These are phyloP conservation scores for Cercospora zeae-maydis DNA, from an alignment of 2,329 filamentous ascomycete genomes.

Conservation along the genomic window DNA sequence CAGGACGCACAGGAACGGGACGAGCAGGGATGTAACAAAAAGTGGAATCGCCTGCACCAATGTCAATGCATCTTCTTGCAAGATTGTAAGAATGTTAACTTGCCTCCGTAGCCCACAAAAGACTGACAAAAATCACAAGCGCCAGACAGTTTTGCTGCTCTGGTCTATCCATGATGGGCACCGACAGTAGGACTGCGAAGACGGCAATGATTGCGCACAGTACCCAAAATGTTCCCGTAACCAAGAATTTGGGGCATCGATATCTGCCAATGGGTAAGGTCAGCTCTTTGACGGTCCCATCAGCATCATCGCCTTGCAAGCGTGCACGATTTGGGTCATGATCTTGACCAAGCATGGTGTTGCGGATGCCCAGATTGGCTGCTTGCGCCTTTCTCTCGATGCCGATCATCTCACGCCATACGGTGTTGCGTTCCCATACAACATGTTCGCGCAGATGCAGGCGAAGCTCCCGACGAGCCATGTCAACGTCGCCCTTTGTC, in stretches of 20 bases:
- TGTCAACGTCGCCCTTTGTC: conserved; percentile 70
- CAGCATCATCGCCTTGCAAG: conserved; percentile 79
- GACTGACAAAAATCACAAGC: conserved; percentile 86
- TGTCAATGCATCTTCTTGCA: conserved; percentile 22
- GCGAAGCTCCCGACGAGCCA: conserved; percentile 79
- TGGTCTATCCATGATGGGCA: conserved; percentile 78
- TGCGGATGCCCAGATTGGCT: conserved; percentile 75
- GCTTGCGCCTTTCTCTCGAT: conserved; percentile 94
- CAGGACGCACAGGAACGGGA: conserved; percentile 88
- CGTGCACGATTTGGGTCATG: conserved; percentile 64
- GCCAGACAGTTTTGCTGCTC: conserved; percentile 97
- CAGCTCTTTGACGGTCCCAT: conserved; percentile 64
- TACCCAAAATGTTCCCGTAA: conserved; percentile 76
- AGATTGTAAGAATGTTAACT: neutral
- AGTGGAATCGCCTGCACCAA: conserved; percentile 76
- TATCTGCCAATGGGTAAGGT: conserved; percentile 76
- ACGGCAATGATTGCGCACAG: conserved; percentile 66
- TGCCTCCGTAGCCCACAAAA: conserved; percentile 95
- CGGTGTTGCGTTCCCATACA: conserved; percentile 97
- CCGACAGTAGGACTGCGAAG: conserved; percentile 69
- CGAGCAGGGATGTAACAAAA: conserved; percentile 90
- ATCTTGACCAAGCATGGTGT: conserved; percentile 74
- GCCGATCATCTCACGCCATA: conserved; percentile 98
- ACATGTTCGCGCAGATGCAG: conserved; percentile 93
- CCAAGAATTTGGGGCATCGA: conserved; percentile 73